These are phyloP conservation scores for Xylariaceae sp. DNA, from an alignment of 2,329 filamentous ascomycete species.

Conservation along the genomic window DNA sequence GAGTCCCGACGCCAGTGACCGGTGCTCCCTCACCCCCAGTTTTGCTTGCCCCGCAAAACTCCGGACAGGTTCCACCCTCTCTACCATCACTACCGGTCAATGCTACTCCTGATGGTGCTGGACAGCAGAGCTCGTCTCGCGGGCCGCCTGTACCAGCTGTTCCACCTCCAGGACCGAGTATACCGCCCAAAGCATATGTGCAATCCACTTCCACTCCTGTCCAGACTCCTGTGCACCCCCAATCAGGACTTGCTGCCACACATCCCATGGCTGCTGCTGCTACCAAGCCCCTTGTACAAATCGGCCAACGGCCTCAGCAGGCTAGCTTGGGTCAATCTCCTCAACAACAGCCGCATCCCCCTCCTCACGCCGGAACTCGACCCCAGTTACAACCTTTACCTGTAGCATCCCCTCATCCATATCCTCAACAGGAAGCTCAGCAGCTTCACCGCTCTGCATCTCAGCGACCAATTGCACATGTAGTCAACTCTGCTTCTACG, in stretches of 20 bases:
- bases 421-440: constrained; percentile 15
- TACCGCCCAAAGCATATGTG: constrained; percentile 18
- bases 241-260: constrained; percentile 16
- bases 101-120: constrained; percentile 28
- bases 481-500: constrained; percentile 10
- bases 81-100: constrained; percentile 28
- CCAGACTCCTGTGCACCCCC: constrained; percentile 26
- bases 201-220: constrained; percentile 16
- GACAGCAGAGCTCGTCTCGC: constrained; percentile 31
- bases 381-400: constrained; percentile 20
- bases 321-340: constrained; percentile 18
- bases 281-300: constrained; percentile 19
- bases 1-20: constrained; percentile 32
- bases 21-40: constrained; percentile 28
- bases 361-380: neutral
- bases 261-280: constrained; percentile 15
- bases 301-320: constrained; percentile 21
- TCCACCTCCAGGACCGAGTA: constrained; percentile 27
- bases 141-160: constrained; percentile 23
- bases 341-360: constrained; percentile 14
- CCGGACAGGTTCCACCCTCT: constrained; percentile 29
- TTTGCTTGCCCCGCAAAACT: constrained; percentile 29
- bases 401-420: constrained; percentile 22
- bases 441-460: constrained; percentile 27
- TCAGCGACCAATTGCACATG: constrained; percentile 23